phyloP scores from a whole-genome alignment of 1,139 yeast species.

The Kodamaea suecica region DNA sequence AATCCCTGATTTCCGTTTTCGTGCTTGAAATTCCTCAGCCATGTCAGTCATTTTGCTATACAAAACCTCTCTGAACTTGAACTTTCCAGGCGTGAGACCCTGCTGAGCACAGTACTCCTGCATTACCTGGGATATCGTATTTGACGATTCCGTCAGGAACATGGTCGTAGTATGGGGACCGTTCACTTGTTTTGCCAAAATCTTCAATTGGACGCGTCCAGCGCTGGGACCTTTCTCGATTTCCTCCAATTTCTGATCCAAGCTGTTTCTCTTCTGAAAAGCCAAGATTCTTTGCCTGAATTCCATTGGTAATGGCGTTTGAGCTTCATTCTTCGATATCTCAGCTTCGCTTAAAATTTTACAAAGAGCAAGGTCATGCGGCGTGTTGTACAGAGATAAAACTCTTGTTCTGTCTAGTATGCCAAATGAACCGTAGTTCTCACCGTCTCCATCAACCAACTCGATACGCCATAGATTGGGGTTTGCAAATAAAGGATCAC shows the following conservation, averaged over 20 bases:
- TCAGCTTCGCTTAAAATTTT: slow-evolving; percentile 37
- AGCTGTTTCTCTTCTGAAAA: slow-evolving; percentile 6
- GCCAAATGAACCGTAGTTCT: slow-evolving; percentile 73
- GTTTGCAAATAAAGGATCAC: slow-evolving; percentile 26
- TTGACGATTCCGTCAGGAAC: slow-evolving; percentile 2
- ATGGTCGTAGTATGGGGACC: slow-evolving; percentile 2
- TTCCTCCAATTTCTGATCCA: slow-evolving; percentile 7
- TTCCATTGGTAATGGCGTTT: slow-evolving; percentile 55
- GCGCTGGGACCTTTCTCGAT: neutral
- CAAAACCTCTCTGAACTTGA: slow-evolving; percentile 17
- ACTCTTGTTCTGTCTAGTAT: slow-evolving; percentile 55
- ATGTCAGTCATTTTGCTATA: slow-evolving; percentile 6
- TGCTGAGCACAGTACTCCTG: slow-evolving; percentile 31
- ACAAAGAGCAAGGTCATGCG: slow-evolving; percentile 64
- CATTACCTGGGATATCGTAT: slow-evolving; percentile 31
- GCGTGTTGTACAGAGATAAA: slow-evolving; percentile 55
- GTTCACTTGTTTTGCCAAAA: slow-evolving; percentile 1
- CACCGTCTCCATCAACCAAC: slow-evolving; percentile 77
- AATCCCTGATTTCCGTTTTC: slow-evolving; percentile 1
- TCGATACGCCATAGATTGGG: slow-evolving; percentile 70
- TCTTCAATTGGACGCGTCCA: slow-evolving; percentile 2
- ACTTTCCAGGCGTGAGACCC: slow-evolving; percentile 27
- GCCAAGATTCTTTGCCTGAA: slow-evolving; percentile 27
- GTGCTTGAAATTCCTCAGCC: slow-evolving; percentile 2
- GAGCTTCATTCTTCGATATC: slow-evolving; percentile 28